phyloP scores from a whole-genome alignment of 129 eudicot genomes.

The Tagetes erecta region DNA sequence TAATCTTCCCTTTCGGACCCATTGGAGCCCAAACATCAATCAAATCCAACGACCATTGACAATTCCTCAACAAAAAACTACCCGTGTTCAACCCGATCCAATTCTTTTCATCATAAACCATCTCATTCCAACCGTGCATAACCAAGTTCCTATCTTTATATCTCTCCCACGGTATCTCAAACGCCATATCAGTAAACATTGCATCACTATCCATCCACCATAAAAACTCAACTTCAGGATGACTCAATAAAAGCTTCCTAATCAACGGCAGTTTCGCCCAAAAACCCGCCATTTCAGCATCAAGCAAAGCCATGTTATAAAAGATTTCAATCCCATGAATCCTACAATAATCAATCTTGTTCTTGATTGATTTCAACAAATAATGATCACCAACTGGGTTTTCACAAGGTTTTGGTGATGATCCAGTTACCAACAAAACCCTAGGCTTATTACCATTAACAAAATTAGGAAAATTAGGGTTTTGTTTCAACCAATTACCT shows the following conservation, averaged over 20 bases:
- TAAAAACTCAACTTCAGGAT: too few species aligned
- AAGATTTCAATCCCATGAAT: constrained; percentile 80
- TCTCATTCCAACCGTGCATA: too few species aligned
- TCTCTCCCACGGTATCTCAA: too few species aligned
- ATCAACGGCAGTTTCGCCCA: constrained; percentile 85
- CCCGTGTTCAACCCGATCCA: too few species aligned
- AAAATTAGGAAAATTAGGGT: constrained; percentile 62
- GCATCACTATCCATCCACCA: too few species aligned
- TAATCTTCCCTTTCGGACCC: too few species aligned
- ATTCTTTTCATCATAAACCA: too few species aligned
- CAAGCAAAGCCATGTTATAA: constrained; percentile 76
- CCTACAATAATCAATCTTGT: constrained; percentile 83
- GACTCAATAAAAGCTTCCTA: constrained; percentile 67
- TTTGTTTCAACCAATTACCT: constrained; percentile 61
- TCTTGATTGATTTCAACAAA: constrained; percentile 69
- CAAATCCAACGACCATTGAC: too few species aligned
- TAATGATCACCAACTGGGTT: constrained; percentile 95
- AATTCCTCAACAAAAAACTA: too few species aligned
- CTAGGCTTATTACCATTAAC: constrained; percentile 56
- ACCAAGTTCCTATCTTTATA: too few species aligned
- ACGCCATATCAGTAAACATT: too few species aligned
- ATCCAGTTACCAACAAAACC: constrained; percentile 78
- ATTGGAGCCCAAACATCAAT: too few species aligned
- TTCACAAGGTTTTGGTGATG: constrained; percentile 87
- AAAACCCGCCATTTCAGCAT: constrained; percentile 91